Percentiles rank a stretch among this genome's conserved stretches.
These are phyloP conservation scores for Oryza officinalis DNA, from an alignment of 176 grass and related monocot genomes.

Conservation along the genomic window DNA sequence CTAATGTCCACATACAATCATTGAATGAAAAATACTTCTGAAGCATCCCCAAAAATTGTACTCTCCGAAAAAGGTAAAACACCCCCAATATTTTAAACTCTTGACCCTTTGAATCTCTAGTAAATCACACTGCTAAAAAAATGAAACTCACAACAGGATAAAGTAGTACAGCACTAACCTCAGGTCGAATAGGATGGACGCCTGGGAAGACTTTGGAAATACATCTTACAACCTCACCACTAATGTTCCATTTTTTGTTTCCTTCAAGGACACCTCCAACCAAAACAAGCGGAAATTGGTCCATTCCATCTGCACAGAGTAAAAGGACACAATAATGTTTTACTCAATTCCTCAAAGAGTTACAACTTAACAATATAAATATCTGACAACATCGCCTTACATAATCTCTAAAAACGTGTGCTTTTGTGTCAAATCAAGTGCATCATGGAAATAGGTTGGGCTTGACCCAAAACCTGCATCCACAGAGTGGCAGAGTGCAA, in stretches of 20 bases:
- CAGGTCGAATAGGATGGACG: slow-evolving; percentile 64
- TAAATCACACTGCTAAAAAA: slow-evolving; percentile 22
- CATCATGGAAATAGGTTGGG: neutral
- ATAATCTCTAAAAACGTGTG: neutral
- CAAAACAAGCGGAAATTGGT: slow-evolving; percentile 86
- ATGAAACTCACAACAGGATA: slow-evolving; percentile 15
- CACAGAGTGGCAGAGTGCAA: neutral
- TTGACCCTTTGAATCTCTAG: neutral
- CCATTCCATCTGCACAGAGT: slow-evolving; percentile 80
- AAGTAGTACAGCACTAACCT: slow-evolving; percentile 56
- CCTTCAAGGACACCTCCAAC: slow-evolving; percentile 95
- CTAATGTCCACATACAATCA: neutral
- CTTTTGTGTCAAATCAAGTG: neutral
- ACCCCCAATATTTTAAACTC: neutral
- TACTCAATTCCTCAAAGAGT: slow-evolving; percentile 14
- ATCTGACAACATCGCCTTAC: neutral
- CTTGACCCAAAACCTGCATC: neutral
- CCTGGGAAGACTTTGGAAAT: slow-evolving; percentile 81
- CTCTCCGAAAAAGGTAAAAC: too few relatives aligned
- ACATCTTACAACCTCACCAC: slow-evolving; percentile 75
- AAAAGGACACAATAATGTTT: slow-evolving; percentile 16
- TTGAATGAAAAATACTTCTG: neutral
- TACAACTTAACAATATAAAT: slow-evolving; percentile 16
- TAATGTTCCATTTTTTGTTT: slow-evolving; percentile 91
- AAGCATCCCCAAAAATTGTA: neutral